phyloP scores from a whole-genome alignment of 768 basidiomycete species.

The Sistotremastrum suecicum region DNA sequence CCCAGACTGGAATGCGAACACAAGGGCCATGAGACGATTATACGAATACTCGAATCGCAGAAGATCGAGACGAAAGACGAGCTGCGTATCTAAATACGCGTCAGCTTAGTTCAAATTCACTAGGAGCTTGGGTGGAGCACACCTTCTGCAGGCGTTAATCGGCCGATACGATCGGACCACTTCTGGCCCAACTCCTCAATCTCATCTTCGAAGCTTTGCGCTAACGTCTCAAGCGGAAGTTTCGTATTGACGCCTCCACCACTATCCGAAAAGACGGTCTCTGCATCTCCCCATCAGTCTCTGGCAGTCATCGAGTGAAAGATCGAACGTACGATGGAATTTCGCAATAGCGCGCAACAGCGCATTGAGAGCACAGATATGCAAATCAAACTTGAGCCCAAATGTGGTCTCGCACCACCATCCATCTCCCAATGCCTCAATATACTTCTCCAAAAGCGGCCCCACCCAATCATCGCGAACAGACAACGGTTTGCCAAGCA shows the following conservation, averaged over 20 bases:
- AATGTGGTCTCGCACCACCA: too few relatives aligned
- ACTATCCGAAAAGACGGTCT: too few relatives aligned
- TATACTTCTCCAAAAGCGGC: too few relatives aligned
- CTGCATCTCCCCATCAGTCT: too few relatives aligned
- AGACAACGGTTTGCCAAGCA: slow-evolving; percentile 82
- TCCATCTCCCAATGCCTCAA: too few relatives aligned
- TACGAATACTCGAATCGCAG: slow-evolving; percentile 51
- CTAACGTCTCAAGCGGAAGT: slow-evolving; percentile 33
- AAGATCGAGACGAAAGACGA: slow-evolving; percentile 28
- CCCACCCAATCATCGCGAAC: slow-evolving; percentile 68
- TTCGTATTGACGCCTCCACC: too few relatives aligned
- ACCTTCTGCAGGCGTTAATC: slow-evolving; percentile 61
- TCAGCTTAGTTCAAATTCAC: neutral
- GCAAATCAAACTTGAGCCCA: slow-evolving; percentile 48
- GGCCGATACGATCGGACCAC: slow-evolving; percentile 55
- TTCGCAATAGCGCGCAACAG: slow-evolving; percentile 55
- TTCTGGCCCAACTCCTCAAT: slow-evolving; percentile 55
- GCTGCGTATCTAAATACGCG: neutral
- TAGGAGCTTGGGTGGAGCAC: neutral
- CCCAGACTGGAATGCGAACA: too few relatives aligned
- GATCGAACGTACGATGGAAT: slow-evolving; percentile 41
- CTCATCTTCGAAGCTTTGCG: slow-evolving; percentile 55
- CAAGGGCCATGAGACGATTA: too few relatives aligned
- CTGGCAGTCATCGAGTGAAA: too few relatives aligned
- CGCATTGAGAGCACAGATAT: slow-evolving; percentile 59